These are phyloP conservation scores for Floccularia luteovirens DNA, from an alignment of 768 basidiomycete species.

Conservation along the genomic window DNA sequence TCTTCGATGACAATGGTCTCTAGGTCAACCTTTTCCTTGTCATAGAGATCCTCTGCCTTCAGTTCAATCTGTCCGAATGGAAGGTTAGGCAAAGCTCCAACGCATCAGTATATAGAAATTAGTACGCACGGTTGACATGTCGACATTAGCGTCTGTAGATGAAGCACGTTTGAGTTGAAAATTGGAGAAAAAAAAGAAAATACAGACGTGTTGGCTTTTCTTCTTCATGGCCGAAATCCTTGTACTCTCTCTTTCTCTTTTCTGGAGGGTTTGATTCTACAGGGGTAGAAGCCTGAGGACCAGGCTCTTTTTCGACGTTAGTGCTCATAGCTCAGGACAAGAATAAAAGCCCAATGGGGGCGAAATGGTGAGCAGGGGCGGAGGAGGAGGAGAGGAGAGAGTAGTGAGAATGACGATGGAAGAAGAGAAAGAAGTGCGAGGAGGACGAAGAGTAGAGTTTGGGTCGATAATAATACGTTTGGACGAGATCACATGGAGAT, in stretches of 20 bases:
- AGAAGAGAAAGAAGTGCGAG: no score
- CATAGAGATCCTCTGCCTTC: slow-evolving; percentile 90
- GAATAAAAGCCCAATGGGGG: no score
- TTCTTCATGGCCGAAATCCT: slow-evolving; percentile 74
- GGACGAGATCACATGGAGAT: no score
- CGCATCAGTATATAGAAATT: neutral
- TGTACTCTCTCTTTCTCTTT: slow-evolving; percentile 75
- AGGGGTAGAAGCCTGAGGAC: slow-evolving; percentile 23
- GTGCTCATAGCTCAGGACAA: slow-evolving; percentile 2
- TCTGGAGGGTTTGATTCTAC: slow-evolving; percentile 16
- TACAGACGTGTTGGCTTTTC: slow-evolving; percentile 58
- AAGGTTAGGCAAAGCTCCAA: slow-evolving; percentile 1
- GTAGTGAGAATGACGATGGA: no score
- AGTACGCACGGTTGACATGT: slow-evolving; percentile 61
- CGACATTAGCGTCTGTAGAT: slow-evolving; percentile 72
- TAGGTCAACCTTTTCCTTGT: slow-evolving; percentile 98
- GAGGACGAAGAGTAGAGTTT: no score
- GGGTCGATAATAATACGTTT: no score
- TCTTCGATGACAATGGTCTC: slow-evolving; percentile 96
- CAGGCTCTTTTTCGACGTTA: slow-evolving; percentile 46
- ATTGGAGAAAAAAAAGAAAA: slow-evolving; percentile 5
- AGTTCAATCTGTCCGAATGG: slow-evolving; percentile 58
- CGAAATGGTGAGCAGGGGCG: no score
- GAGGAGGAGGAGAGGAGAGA: no score
- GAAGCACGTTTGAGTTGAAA: slow-evolving; percentile 10